Conservation (phyloP, 1,139 yeast genomes). For the Suhomyces terraborum region DNA sequence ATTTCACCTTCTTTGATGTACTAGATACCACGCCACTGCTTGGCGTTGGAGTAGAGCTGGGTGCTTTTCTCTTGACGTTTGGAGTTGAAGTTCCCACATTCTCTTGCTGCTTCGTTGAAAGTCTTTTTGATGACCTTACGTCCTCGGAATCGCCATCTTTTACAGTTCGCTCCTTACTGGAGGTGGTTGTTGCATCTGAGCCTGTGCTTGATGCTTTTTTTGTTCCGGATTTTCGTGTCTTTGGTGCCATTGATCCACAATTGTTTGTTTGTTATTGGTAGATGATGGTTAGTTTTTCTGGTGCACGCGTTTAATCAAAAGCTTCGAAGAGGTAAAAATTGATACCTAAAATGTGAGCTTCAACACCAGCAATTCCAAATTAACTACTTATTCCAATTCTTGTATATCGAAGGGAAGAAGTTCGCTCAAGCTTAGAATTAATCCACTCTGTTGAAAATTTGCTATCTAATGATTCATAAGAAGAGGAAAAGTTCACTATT, state of each 20-base stretch:
- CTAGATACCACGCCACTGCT: background rate
- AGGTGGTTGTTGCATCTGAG: background rate
- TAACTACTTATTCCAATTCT: too few relatives aligned
- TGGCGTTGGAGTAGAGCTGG: constrained; percentile 4
- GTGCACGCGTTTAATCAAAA: background rate
- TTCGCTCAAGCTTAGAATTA: too few relatives aligned
- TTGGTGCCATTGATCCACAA: constrained; percentile 10
- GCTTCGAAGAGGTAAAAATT: too few relatives aligned
- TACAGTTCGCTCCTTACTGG: background rate
- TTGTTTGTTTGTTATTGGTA: background rate
- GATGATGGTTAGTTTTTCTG: background rate
- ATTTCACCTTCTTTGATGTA: constrained; percentile 5
- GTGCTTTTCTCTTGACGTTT: constrained; percentile 5
- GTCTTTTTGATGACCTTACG: constrained; percentile 5
- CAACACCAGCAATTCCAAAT: too few relatives aligned
- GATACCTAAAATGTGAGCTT: too few relatives aligned
- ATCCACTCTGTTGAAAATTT: too few relatives aligned
- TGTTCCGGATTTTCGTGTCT: constrained; percentile 9
- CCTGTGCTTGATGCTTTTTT: background rate
- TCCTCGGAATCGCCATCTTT: constrained; percentile 3
- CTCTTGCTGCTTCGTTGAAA: constrained; percentile 2
- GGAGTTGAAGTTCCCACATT: constrained; percentile 10
- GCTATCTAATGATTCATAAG: too few relatives aligned
- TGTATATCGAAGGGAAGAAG: too few relatives aligned
- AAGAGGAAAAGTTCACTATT: too few relatives aligned